These are phyloP conservation scores for Venturia asperata DNA, from an alignment of 2,329 filamentous ascomycete genomes.

Conservation along the genomic window DNA sequence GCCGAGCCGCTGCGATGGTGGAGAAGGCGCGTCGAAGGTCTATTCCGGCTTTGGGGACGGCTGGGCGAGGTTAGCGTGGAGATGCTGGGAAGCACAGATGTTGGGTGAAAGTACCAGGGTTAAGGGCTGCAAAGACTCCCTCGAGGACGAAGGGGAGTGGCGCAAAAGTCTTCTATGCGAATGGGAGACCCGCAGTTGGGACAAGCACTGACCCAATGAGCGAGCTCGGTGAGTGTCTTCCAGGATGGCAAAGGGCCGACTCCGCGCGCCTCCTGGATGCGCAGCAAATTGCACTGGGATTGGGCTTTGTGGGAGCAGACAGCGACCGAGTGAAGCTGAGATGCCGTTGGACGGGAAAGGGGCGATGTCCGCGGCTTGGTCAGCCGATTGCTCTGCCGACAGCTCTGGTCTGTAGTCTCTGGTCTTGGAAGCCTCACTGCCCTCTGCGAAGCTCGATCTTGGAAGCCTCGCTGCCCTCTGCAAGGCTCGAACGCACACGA, in stretches of 20 bases:
- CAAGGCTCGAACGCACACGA: background rate
- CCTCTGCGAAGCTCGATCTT: background rate
- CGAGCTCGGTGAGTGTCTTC: background rate
- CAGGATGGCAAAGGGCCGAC: background rate
- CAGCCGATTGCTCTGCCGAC: too few relatives aligned
- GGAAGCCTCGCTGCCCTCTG: background rate
- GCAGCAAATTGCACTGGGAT: conserved; percentile 13
- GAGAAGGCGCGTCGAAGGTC: conserved; percentile 26
- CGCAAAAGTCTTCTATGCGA: conserved; percentile 3
- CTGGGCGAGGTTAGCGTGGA: background rate
- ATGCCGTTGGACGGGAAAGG: background rate
- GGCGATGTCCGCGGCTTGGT: background rate
- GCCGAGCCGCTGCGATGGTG: conserved; percentile 32
- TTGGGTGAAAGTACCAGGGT: conserved; percentile 15
- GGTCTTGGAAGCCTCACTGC: background rate
- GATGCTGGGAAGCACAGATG: conserved; percentile 7
- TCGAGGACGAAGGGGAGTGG: conserved; percentile 8
- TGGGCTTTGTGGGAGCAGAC: background rate
- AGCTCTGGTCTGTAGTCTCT: too few relatives aligned
- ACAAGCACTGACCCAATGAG: conserved; percentile 8
- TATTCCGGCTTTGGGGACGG: conserved; percentile 6
- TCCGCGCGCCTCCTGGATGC: background rate
- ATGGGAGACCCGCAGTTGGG: conserved; percentile 8
- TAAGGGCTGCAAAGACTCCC: background rate
- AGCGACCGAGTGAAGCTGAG: background rate